A percentile compares a stretch with the other conserved stretches of the same genome.
These are phyloP conservation scores for Violaceomyces palustris DNA, from an alignment of 1,284 basidiomycete species.

Conservation along the genomic window DNA sequence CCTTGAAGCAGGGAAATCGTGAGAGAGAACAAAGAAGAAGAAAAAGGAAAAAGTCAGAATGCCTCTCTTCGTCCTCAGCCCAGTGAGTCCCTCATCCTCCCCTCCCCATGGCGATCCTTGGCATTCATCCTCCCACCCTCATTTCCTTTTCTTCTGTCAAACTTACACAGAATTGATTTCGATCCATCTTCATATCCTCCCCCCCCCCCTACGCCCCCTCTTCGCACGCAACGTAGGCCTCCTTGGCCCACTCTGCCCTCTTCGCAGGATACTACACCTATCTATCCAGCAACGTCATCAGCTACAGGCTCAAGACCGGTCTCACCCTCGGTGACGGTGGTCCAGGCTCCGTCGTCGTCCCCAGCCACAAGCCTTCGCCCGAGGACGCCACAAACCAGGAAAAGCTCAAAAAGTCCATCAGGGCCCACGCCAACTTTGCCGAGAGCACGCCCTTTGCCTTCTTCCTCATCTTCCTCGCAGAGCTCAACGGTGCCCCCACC, in stretches of 20 bases:
- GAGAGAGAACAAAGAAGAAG: too few species aligned
- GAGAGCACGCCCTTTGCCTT: conserved; percentile 47
- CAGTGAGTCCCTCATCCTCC: conserved; percentile 12
- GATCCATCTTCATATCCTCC: background rate
- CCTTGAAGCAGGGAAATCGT: too few species aligned
- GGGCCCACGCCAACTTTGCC: conserved; percentile 48
- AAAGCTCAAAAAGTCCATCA: conserved; percentile 37
- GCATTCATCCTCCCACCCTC: background rate
- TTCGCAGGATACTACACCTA: conserved; percentile 50
- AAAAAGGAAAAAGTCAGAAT: too few species aligned
- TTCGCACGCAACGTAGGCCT: conserved; percentile 43
- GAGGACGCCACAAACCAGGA: too few species aligned
- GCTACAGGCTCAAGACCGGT: conserved; percentile 38
- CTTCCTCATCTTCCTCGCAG: conserved; percentile 51
- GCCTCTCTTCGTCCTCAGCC: conserved; percentile 52
- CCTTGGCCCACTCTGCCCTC: conserved; percentile 51
- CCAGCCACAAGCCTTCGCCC: conserved; percentile 8
- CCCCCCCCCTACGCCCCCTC: background rate
- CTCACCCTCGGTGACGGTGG: conserved; percentile 32
- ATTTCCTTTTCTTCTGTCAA: background rate
- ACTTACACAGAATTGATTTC: background rate
- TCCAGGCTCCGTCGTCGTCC: conserved; percentile 9
- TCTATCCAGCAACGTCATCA: conserved; percentile 38
- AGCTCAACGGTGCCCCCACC: conserved; percentile 52
- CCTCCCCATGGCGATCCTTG: background rate